These are phyloP conservation scores for Gleditsia sinensis DNA, from an alignment of 306 rosid species.

Conservation along the genomic window DNA sequence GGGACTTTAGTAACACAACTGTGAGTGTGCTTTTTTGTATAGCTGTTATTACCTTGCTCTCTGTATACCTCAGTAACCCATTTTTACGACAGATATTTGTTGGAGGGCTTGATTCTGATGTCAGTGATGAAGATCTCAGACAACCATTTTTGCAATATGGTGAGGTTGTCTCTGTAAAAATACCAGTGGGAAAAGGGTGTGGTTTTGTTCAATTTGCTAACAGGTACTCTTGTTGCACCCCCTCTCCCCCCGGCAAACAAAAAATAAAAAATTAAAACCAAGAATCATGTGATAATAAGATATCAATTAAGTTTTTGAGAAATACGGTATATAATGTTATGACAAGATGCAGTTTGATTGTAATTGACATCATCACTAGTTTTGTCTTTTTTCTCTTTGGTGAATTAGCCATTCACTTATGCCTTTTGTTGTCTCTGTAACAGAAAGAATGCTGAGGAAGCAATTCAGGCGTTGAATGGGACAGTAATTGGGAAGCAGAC, in stretches of 20 bases:
- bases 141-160: slow-evolving; percentile 67
- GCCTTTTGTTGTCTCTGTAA: slow-evolving; percentile 18
- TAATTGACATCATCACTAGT: not conserved
- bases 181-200: slow-evolving; percentile 73
- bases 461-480: slow-evolving; percentile 66
- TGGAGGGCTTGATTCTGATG: slow-evolving; percentile 79
- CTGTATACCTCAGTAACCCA: not conserved
- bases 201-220: slow-evolving; percentile 78
- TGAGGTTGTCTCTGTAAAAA: slow-evolving; percentile 71
- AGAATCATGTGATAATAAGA: not conserved
- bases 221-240: slow-evolving; percentile 43
- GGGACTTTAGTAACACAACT: slow-evolving; percentile 63
- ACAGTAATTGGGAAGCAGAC: slow-evolving; percentile 68
- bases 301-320: not conserved
- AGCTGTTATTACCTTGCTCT: not conserved
- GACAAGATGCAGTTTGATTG: not conserved
- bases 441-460: slow-evolving; percentile 74
- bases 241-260: not conserved
- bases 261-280: not conserved
- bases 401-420: not conserved
- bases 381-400: not conserved
- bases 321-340: not conserved
- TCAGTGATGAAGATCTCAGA: slow-evolving; percentile 65
- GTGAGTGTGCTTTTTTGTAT: slow-evolving; percentile 41
- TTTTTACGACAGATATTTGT: slow-evolving; percentile 58